A percentile compares a stretch with the other conserved stretches of the same genome.
Conservation (phyloP, 1,284 basidiomycete species). For the Cutaneotrichosporon sp. region DNA sequence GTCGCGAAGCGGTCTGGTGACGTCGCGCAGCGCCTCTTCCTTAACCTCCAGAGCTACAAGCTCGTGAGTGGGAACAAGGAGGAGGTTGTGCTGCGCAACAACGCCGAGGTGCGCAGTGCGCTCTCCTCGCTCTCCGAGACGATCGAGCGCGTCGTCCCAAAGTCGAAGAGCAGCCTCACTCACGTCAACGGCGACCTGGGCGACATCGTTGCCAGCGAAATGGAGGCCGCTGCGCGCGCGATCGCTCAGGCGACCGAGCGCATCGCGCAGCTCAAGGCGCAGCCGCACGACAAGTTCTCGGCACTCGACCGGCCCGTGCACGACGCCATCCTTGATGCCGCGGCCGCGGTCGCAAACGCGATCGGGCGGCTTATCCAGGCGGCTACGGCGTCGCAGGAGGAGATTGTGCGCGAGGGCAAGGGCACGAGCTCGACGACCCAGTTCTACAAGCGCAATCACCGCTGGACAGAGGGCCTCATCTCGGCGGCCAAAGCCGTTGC, state of each 20-base stretch:
- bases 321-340: slow-evolving; percentile 91
- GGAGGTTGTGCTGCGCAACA: slow-evolving; percentile 86
- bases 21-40: slow-evolving; percentile 85
- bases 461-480: slow-evolving; percentile 99
- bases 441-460: slow-evolving; percentile 99
- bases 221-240: slow-evolving; percentile 87
- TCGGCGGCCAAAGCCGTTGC: slow-evolving; percentile 97
- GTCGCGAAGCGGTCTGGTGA: slow-evolving; percentile 87
- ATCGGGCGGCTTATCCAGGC: slow-evolving; percentile 93
- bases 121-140: slow-evolving; percentile 81
- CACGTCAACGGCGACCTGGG: slow-evolving; percentile 90
- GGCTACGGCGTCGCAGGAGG: slow-evolving; percentile 94
- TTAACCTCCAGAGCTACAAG: slow-evolving; percentile 94
- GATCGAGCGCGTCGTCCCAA: slow-evolving; percentile 82
- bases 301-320: slow-evolving; percentile 94
- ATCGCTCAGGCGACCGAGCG: slow-evolving; percentile 92
- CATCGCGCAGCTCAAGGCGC: slow-evolving; percentile 82
- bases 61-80: slow-evolving; percentile 73
- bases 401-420: slow-evolving; percentile 93
- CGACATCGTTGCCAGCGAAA: slow-evolving; percentile 94
- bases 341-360: slow-evolving; percentile 90
- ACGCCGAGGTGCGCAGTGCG: slow-evolving; percentile 76
- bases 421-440: slow-evolving; percentile 88
- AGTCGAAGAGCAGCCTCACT: slow-evolving; percentile 71
- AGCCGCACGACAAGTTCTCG: slow-evolving; percentile 80